A percentile compares a stretch with the other conserved stretches of the same genome.
phyloP scores from a whole-genome alignment of 805 yeast species.

The Ogataea minuta region DNA sequence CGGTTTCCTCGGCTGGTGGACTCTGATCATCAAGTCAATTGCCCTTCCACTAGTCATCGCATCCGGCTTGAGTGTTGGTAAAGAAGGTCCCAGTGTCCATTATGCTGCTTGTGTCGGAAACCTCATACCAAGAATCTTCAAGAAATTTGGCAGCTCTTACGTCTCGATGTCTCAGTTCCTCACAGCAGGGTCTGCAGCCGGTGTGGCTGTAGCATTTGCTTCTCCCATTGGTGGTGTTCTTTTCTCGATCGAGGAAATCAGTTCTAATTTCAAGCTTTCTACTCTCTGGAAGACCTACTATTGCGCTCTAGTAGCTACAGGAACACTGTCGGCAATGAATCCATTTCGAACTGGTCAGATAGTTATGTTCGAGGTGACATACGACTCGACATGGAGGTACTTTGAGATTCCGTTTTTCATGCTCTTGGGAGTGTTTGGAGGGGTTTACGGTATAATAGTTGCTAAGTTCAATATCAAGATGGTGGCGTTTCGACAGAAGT shows the following conservation, averaged over 20 bases:
- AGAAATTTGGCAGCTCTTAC: conserved; percentile 44
- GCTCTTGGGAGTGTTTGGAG: conserved; percentile 85
- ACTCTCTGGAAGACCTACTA: conserved; percentile 91
- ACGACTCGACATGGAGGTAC: conserved; percentile 81
- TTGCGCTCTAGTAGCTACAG: conserved; percentile 84
- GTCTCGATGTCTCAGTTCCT: conserved; percentile 54
- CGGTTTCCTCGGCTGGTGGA: conserved; percentile 72
- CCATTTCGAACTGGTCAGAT: conserved; percentile 95
- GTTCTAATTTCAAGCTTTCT: conserved; percentile 66
- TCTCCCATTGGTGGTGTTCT: conserved; percentile 96
- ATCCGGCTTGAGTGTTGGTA: conserved; percentile 90
- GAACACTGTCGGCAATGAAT: conserved; percentile 73
- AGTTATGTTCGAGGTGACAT: conserved; percentile 88
- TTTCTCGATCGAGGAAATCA: conserved; percentile 89
- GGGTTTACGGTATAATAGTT: conserved; percentile 79
- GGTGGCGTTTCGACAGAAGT: conserved; percentile 74
- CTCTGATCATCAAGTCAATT: conserved; percentile 70
- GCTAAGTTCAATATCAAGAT: conserved; percentile 72
- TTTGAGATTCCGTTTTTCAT: conserved; percentile 81
- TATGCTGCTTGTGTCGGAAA: conserved; percentile 97
- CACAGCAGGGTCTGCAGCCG: conserved; percentile 94
- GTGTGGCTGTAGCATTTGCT: conserved; percentile 98
- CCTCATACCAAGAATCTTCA: conserved; percentile 58
- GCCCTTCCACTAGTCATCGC: conserved; percentile 90
- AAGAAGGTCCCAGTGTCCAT: conserved; percentile 98